A percentile compares a stretch with the other conserved stretches of the same genome.
Evolutionary conservation across 345 rosid species (phyloP).

Genomic region (Geranium brycei): DNA sequence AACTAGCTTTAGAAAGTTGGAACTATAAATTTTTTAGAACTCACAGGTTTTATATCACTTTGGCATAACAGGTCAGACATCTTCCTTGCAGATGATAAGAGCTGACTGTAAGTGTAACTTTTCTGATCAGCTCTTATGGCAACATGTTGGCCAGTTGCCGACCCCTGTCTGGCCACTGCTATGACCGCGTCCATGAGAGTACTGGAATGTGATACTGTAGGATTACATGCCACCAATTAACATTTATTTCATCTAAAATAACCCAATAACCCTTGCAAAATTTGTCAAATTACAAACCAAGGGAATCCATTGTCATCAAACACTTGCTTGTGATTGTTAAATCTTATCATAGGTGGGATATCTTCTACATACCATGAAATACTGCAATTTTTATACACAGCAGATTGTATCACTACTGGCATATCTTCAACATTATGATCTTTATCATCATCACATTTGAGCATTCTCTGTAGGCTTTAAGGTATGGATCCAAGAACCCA

Average conservation of each 20-base stretch:
- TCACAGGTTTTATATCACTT: slow-evolving; percentile 36
- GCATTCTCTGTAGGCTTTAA: neutral
- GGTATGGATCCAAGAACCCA: neutral
- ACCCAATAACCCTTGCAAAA: slow-evolving; percentile 14
- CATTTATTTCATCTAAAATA: neutral
- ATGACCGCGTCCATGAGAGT: slow-evolving; percentile 76
- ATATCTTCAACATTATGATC: neutral
- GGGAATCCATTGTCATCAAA: neutral
- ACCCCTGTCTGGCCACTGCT: slow-evolving; percentile 43
- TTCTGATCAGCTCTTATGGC: slow-evolving; percentile 71
- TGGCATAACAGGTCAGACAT: slow-evolving; percentile 40
- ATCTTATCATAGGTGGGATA: too few relatives aligned
- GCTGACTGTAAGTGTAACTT: slow-evolving; percentile 60
- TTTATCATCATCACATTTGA: neutral
- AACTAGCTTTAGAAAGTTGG: too few relatives aligned
- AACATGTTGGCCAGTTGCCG: slow-evolving; percentile 32
- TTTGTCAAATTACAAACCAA: neutral
- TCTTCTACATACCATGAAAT: too few relatives aligned
- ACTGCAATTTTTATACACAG: too few relatives aligned
- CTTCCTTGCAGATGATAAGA: slow-evolving; percentile 47
- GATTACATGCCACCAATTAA: neutral
- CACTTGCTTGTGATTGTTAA: too few relatives aligned
- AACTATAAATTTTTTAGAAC: slow-evolving; percentile 11
- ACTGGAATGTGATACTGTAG: slow-evolving; percentile 32
- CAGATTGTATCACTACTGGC: neutral